phyloP scores from a whole-genome alignment of 306 rosid genomes.

The Prunus armeniaca region DNA sequence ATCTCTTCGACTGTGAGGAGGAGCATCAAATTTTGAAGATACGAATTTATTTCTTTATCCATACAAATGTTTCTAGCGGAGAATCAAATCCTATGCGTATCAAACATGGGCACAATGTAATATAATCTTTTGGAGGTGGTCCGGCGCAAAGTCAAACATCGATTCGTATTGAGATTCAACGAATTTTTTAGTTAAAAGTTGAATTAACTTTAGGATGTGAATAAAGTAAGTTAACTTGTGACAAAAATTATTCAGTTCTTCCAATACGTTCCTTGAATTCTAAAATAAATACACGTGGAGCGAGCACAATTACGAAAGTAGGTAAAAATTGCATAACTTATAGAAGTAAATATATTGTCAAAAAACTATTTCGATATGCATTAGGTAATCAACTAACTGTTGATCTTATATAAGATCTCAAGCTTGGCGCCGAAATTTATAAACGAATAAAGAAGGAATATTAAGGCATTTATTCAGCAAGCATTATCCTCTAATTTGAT shows the following conservation, averaged over 20 bases:
- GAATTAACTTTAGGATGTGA: background rate
- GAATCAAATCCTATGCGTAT: slow-evolving; percentile 32
- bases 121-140: background rate
- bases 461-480: too few relatives aligned
- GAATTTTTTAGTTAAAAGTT: background rate
- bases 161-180: background rate
- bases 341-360: too few relatives aligned
- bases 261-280: background rate
- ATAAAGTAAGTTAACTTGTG: background rate
- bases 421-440: too few relatives aligned
- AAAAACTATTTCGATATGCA: too few relatives aligned
- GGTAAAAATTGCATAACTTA: too few relatives aligned
- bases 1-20: background rate
- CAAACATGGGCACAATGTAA: slow-evolving; percentile 17
- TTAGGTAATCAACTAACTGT: too few relatives aligned
- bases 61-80: background rate
- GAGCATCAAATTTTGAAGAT: slow-evolving; percentile 8
- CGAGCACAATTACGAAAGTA: background rate
- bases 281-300: background rate
- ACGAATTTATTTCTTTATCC: background rate
- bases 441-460: too few relatives aligned
- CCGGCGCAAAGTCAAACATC: slow-evolving; percentile 6
- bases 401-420: too few relatives aligned
- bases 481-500: background rate
- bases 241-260: background rate